phyloP scores from a whole-genome alignment of 306 rosid species.

The Dalbergia oliveri region DNA sequence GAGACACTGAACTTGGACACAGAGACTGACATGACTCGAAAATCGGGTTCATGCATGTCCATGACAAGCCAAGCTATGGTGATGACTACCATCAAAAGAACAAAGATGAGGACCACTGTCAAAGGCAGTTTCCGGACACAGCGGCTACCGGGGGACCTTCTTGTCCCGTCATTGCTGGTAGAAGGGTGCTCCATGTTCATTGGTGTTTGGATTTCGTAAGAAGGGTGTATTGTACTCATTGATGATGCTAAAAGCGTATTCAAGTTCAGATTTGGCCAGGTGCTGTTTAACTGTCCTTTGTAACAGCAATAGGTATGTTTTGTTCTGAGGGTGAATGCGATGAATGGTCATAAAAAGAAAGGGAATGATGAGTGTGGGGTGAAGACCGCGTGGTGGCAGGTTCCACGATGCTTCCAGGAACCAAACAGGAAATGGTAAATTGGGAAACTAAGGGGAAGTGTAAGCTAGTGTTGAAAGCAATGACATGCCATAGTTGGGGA shows the following conservation, averaged over 20 bases:
- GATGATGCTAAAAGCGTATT: background rate
- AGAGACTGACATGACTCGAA: constrained; percentile 39
- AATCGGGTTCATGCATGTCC: constrained; percentile 39
- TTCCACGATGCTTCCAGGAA: constrained; percentile 31
- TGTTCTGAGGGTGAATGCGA: constrained; percentile 14
- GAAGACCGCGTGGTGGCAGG: constrained; percentile 23
- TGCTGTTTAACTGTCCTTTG: background rate
- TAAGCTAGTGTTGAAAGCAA: background rate
- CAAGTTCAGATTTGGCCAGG: background rate
- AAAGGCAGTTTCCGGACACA: background rate
- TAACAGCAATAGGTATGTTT: constrained; percentile 2
- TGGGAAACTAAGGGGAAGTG: constrained; percentile 21
- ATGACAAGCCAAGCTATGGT: constrained; percentile 48
- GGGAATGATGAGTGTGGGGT: background rate
- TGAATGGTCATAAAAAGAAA: background rate
- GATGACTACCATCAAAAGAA: constrained; percentile 20
- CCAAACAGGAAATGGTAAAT: background rate
- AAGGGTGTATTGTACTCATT: constrained; percentile 3
- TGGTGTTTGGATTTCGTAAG: constrained; percentile 1
- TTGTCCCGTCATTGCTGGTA: background rate
- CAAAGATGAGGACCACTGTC: background rate
- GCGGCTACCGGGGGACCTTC: background rate
- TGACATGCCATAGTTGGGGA: background rate
- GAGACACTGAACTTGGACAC: constrained; percentile 49
- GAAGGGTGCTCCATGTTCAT: constrained; percentile 18